Evolutionary conservation across 805 yeast genomes (phyloP).

Genomic region (Saccharomycopsis sp.): DNA sequence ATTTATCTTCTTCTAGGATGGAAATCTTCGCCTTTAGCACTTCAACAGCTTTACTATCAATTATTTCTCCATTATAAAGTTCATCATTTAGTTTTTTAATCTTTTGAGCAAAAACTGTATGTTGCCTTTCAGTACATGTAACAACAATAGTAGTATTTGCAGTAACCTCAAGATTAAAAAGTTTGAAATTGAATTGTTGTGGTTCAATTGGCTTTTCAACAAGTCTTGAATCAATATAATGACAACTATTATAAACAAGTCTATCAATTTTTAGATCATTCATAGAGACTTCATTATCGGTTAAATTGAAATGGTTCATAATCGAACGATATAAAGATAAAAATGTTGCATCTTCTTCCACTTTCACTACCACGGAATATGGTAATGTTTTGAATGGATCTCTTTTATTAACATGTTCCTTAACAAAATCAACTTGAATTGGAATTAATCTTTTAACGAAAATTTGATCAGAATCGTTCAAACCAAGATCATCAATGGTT

Average conservation of each 20-base stretch:
- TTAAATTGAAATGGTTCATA: conserved; percentile 3
- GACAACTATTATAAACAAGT: too few species aligned
- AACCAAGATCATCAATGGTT: conserved; percentile 8
- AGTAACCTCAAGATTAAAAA: conserved; percentile 1
- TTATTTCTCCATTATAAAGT: too few species aligned
- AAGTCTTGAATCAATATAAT: too few species aligned
- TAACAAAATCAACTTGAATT: conserved; percentile 6
- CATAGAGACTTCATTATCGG: too few species aligned
- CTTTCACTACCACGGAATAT: conserved; percentile 7
- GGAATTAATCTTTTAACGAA: conserved; percentile 12
- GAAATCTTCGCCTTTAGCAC: too few species aligned
- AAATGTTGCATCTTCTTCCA: conserved; percentile 13
- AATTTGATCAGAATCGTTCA: conserved; percentile 11
- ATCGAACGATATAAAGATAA: background rate
- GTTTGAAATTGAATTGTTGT: background rate
- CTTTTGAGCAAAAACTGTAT: background rate
- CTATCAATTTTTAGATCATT: too few species aligned
- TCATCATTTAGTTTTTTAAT: too few species aligned
- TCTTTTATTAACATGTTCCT: background rate
- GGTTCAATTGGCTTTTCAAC: background rate
- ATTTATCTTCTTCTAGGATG: too few species aligned
- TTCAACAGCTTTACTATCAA: too few species aligned
- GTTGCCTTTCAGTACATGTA: background rate
- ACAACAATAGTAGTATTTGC: conserved; percentile 2
- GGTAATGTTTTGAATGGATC: conserved; percentile 2